Evolutionary conservation across 768 basidiomycete species (phyloP).

Genomic region (Mycena galericulata): DNA sequence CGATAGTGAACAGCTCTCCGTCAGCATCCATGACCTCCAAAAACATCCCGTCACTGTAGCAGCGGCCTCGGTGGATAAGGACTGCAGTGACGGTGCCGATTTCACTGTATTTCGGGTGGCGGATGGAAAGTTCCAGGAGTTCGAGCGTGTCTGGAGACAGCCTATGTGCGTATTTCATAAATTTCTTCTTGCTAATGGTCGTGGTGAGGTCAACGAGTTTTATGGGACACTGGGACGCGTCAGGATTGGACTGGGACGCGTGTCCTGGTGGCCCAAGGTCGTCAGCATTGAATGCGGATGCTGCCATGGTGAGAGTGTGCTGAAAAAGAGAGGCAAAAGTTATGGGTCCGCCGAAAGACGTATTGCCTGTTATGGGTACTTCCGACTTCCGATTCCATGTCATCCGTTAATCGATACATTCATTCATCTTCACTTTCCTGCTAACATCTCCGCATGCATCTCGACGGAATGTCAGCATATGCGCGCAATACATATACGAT

Average conservation of each 20-base stretch:
- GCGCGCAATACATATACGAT: slow-evolving; percentile 22
- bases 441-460: slow-evolving; percentile 15
- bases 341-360: too few species aligned
- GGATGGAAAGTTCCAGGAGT: slow-evolving; percentile 3
- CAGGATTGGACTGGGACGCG: background rate
- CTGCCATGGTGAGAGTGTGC: too few species aligned
- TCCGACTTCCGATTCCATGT: background rate
- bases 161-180: slow-evolving; percentile 12
- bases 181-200: slow-evolving; percentile 1
- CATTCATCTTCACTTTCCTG: slow-evolving; percentile 11
- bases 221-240: background rate
- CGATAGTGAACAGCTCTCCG: slow-evolving; percentile 16
- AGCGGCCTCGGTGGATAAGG: background rate
- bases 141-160: slow-evolving; percentile 7
- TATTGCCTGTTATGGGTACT: slow-evolving; percentile 10
- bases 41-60: background rate
- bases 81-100: slow-evolving; percentile 3
- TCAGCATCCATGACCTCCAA: slow-evolving; percentile 22
- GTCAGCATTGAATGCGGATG: background rate
- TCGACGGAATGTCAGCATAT: slow-evolving; percentile 9
- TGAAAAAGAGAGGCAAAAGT: background rate
- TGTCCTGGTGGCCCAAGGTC: background rate
- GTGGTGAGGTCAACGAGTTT: background rate
- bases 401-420: background rate
- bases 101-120: slow-evolving; percentile 4